Base-by-base conservation (phyloP, 345 rosid genomes). In the Salix brachista region DNA sequence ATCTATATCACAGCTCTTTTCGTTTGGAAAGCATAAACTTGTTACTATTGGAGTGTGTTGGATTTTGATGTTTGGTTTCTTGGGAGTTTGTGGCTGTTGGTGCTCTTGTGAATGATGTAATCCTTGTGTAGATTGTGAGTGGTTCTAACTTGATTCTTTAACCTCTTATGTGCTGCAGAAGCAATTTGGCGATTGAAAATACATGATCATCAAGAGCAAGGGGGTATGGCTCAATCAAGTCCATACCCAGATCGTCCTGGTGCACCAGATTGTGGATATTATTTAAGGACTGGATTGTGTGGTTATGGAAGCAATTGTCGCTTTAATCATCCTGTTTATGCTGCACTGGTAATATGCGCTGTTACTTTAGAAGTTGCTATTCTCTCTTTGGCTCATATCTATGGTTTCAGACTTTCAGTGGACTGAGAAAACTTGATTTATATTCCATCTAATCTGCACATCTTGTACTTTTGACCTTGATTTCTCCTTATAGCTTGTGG, bases 181-280 rank as follows among this genome's bases (percentile, higher is more conserved):
- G 83, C 87, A 34, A 78, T 87, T 21, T 66, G 81, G 84, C 83
- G 84, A 77, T 66, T 91, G 86, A 89, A 90, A 80, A 84, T 91
- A 70, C 78, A 80, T 81, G 94, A 86, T 74, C 82, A 81, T 81
- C 80, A 80, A 68, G 86, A 82, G 56, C 84, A 83, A 66, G 80
- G 77, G 34, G 80, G 83, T 48, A 76, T 71, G 81, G 83, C 84
- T 67, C 83, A 85, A 74, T 48, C 89, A 3, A 79, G 85, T 77
- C 82, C 81, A 61, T 91, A 87, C 78, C 97, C 94, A 19, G 91
- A 88, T 82, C 97, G 97, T 71, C 94, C 93, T 4, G 91, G 94
- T 23, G 93, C 87, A 80, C 86, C 87, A 26, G 91, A 92, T 86
- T 92, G 97, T 71, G 83, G 67, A 34, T 92, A 75, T 80, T 90